These are phyloP conservation scores for Nitzschia putrida DNA, from an alignment of 108 stramenopile species.

Conservation along the genomic window DNA sequence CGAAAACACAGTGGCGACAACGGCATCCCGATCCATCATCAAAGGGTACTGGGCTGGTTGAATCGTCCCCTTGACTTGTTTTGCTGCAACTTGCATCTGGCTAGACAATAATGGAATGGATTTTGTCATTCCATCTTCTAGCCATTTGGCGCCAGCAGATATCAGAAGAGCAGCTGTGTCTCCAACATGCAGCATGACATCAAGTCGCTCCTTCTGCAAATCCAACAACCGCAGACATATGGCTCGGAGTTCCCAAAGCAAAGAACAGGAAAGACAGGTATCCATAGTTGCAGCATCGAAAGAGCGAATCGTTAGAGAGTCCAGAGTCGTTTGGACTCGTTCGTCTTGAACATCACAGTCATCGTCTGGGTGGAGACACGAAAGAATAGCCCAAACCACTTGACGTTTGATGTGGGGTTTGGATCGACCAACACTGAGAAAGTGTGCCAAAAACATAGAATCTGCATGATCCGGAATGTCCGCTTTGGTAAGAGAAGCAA, in stretches of 20 bases:
- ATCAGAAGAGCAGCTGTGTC: conserved; percentile 31
- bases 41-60: conserved; percentile 15
- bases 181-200: conserved; percentile 22
- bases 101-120: conserved; percentile 15
- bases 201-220: conserved; percentile 18
- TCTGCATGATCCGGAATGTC: conserved; percentile 18
- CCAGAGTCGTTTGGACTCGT: neutral
- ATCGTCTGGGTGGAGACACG: conserved; percentile 1
- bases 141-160: conserved; percentile 29
- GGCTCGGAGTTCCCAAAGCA: conserved; percentile 40
- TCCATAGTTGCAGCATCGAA: conserved; percentile 1
- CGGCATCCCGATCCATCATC: conserved; percentile 19
- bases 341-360: neutral
- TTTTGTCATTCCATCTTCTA: conserved; percentile 35
- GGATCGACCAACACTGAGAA: conserved; percentile 11
- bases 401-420: conserved; percentile 10
- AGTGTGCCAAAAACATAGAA: conserved; percentile 10
- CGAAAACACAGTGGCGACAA: conserved; percentile 27
- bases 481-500: neutral
- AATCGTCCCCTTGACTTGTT: conserved; percentile 21
- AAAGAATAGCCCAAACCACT: conserved; percentile 15
- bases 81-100: conserved; percentile 24
- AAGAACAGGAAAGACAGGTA: neutral
- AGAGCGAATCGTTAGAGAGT: conserved; percentile 1
- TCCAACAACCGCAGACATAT: conserved; percentile 19